Evolutionary conservation across 2,329 filamentous ascomycete species (phyloP), one percentile per base, ranked within the genome.

Genomic region (Aureobasidium sp.): DNA sequence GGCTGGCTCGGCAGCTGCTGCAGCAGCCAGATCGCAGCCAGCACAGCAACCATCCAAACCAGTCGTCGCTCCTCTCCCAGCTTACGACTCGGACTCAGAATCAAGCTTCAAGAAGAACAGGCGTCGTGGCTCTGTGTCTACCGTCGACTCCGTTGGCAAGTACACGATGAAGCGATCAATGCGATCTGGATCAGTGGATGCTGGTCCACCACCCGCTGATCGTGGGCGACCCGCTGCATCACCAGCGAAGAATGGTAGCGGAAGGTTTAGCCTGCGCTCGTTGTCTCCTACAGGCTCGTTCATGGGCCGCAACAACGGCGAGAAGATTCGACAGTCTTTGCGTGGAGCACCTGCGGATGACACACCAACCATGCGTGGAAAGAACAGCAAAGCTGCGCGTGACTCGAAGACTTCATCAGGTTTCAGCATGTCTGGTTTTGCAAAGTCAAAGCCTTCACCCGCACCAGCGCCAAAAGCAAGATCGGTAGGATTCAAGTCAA

Each of bases 121-220:
- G 70, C 77, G 32, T 65, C 71, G 48, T 64, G 67, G 5, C 6
- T 54, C 59, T 54, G 49, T 55, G 44, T 56, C 65, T 53, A 49
- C 62, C 1, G 52, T 57, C 3, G 69, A 69, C 35, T 68, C 74
- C 38, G 75, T 75, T 0, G 71, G 72, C 3, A 63, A 69, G 21
- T 78, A 81, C 50, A 77, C 73, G 1, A 88, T 95, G 74, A 83
- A 84, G 54, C 78, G 75, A 48, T 88, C 86, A 1, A 87, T 95
- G 86, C 79, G 90, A 55, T 71, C 69, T 22, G 64, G 69, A 22
- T 65, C 72, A 17, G 66, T 70, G 7, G 66, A 68, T 45, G 60
- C 64, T 34, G 48, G 48, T 11, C n/a, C 48, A 6, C 27, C 35
- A 25, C 59, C 66, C 41, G 64, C 68, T 8, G 67, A 72, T 22